These are phyloP conservation scores for Clonostachys sp. DNA, from an alignment of 2,329 filamentous ascomycete species.

Conservation along the genomic window DNA sequence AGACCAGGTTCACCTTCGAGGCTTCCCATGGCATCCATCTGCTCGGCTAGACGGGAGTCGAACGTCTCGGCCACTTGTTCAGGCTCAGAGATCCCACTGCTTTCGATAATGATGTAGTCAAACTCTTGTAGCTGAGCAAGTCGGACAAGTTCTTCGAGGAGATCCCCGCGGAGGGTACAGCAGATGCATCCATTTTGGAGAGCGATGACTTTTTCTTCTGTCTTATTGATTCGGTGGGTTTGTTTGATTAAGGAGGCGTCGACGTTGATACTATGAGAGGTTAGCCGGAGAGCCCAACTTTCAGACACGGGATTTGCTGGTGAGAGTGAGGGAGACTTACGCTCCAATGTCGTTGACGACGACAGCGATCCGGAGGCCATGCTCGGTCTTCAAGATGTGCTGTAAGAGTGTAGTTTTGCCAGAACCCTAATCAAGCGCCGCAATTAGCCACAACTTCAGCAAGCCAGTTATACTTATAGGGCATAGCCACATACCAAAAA, in stretches of 20 bases:
- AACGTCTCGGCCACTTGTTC: constrained; percentile 74
- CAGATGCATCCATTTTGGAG: constrained; percentile 74
- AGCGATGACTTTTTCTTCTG: constrained; percentile 60
- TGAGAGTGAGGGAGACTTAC: constrained; percentile 20
- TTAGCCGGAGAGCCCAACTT: background rate
- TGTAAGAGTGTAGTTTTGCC: constrained; percentile 70
- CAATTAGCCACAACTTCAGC: background rate
- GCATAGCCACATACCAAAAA: constrained; percentile 16
- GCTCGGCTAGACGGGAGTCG: constrained; percentile 48
- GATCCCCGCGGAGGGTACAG: constrained; percentile 67
- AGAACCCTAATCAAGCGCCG: constrained; percentile 41
- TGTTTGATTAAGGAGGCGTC: constrained; percentile 58
- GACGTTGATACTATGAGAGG: constrained; percentile 49
- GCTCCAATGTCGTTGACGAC: constrained; percentile 70
- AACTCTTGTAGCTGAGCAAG: constrained; percentile 58
- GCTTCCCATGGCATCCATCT: constrained; percentile 29
- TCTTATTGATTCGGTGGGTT: constrained; percentile 49
- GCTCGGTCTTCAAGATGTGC: constrained; percentile 62
- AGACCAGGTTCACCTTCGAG: constrained; percentile 12
- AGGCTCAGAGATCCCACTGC: constrained; percentile 67
- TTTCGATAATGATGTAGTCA: constrained; percentile 70
- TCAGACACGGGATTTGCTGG: no score
- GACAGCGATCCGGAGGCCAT: constrained; percentile 65
- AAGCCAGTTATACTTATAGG: background rate
- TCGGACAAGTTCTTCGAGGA: constrained; percentile 64